Conservation (phyloP, 2,329 filamentous ascomycete species). For the Paecilomyces sp. region DNA sequence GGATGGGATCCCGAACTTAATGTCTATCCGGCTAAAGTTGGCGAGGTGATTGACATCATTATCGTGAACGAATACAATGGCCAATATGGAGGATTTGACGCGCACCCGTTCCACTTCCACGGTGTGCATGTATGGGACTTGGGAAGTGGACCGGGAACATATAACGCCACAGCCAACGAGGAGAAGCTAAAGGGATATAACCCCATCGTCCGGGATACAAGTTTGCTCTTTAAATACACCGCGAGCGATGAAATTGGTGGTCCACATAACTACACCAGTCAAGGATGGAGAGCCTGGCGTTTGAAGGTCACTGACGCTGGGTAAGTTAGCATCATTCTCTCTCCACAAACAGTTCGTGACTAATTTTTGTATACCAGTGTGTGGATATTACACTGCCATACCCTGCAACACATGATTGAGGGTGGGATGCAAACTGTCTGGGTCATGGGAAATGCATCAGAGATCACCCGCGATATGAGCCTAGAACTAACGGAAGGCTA, state of each 20-base stretch:
- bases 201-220: slow-evolving; percentile 41
- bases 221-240: slow-evolving; percentile 51
- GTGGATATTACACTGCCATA: slow-evolving; percentile 47
- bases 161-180: slow-evolving; percentile 38
- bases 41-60: slow-evolving; percentile 42
- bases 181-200: slow-evolving; percentile 28
- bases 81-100: slow-evolving; percentile 22
- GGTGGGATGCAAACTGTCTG: slow-evolving; percentile 40
- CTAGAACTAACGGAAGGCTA: too few species aligned
- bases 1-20: slow-evolving; percentile 37
- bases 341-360: neutral
- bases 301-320: slow-evolving; percentile 46
- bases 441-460: slow-evolving; percentile 37
- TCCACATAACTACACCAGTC: slow-evolving; percentile 6
- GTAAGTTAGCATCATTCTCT: neutral
- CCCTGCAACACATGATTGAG: slow-evolving; percentile 43
- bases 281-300: slow-evolving; percentile 55
- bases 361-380: slow-evolving; percentile 12
- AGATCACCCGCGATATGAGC: slow-evolving; percentile 21
- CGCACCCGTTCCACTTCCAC: slow-evolving; percentile 43
- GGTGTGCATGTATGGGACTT: slow-evolving; percentile 41
- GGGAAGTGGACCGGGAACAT: slow-evolving; percentile 40
- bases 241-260: slow-evolving; percentile 28
- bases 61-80: slow-evolving; percentile 29
- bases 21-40: slow-evolving; percentile 36